Percentiles rank a stretch among this genome's conserved stretches.
Evolutionary conservation across 768 basidiomycete species (phyloP).

Genomic region (Jaapia argillacea): DNA sequence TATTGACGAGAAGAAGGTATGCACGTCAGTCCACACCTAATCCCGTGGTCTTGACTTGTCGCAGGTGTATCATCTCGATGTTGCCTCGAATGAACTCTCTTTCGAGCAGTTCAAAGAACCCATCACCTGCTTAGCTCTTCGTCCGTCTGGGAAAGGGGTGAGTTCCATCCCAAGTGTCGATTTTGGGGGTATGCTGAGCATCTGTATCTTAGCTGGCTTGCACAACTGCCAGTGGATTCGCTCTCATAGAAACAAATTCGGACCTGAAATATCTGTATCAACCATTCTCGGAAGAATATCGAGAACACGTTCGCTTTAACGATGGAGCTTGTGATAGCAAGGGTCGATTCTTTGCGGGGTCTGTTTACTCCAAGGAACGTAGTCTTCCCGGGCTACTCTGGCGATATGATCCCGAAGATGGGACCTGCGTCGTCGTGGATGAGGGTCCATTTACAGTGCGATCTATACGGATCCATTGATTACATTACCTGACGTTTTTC

Average conservation of each 20-base stretch:
- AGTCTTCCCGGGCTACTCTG: conserved; percentile 47
- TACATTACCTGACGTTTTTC: conserved; percentile 6
- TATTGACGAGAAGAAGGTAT: conserved; percentile 44
- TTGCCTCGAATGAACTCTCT: conserved; percentile 25
- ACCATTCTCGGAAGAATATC: conserved; percentile 36
- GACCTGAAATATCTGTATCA: conserved; percentile 37
- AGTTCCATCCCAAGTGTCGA: too few relatives aligned
- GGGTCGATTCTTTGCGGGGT: conserved; percentile 62
- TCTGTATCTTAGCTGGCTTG: conserved; percentile 44
- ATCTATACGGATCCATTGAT: conserved; percentile 12
- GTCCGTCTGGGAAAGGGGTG: conserved; percentile 37
- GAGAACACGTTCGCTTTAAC: conserved; percentile 48
- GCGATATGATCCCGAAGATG: conserved; percentile 42
- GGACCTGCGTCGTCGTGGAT: conserved; percentile 41
- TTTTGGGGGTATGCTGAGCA: too few relatives aligned
- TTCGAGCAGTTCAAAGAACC: conserved; percentile 43
- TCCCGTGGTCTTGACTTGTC: conserved; percentile 1
- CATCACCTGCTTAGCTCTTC: conserved; percentile 47
- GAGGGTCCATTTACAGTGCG: conserved; percentile 57
- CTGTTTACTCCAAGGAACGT: conserved; percentile 38
- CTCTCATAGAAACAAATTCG: conserved; percentile 33
- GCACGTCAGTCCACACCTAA: background rate
- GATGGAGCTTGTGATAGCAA: conserved; percentile 59
- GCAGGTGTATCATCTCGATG: conserved; percentile 46
- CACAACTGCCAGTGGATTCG: conserved; percentile 48